phyloP scores from a whole-genome alignment of 257 asterid genomes.

The Solanum virginianum region DNA sequence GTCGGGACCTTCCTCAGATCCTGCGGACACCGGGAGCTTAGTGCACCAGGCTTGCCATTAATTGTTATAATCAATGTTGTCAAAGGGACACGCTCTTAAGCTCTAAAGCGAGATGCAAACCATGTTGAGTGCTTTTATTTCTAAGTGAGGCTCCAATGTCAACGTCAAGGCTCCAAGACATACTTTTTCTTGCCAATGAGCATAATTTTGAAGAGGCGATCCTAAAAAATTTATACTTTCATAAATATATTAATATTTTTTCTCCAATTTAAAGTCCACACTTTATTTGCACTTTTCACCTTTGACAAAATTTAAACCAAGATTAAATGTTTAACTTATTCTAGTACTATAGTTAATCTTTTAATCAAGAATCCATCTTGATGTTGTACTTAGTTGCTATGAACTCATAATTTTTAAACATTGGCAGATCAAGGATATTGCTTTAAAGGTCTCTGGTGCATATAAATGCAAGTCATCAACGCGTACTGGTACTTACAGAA shows the following conservation, averaged over 20 bases:
- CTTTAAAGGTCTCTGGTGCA: conserved; percentile 73
- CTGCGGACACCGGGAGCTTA: too few relatives aligned
- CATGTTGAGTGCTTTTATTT: too few relatives aligned
- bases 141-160: neutral
- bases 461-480: conserved; percentile 49
- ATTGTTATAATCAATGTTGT: too few relatives aligned
- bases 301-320: neutral
- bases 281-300: neutral
- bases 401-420: neutral
- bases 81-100: neutral
- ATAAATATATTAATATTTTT: neutral
- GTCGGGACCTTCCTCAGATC: rapidly evolving
- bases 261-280: neutral
- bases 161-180: neutral
- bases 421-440: conserved; percentile 82
- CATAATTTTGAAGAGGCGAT: neutral
- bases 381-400: neutral
- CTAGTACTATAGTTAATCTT: neutral
- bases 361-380: neutral
- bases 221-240: neutral
- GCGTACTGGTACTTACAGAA: conserved; percentile 36
- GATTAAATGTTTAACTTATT: neutral
- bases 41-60: too few relatives aligned
- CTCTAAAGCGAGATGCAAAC: neutral
- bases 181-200: neutral